phyloP scores from a whole-genome alignment of 2,329 filamentous ascomycete genomes.

The Sporothrix inflata region DNA sequence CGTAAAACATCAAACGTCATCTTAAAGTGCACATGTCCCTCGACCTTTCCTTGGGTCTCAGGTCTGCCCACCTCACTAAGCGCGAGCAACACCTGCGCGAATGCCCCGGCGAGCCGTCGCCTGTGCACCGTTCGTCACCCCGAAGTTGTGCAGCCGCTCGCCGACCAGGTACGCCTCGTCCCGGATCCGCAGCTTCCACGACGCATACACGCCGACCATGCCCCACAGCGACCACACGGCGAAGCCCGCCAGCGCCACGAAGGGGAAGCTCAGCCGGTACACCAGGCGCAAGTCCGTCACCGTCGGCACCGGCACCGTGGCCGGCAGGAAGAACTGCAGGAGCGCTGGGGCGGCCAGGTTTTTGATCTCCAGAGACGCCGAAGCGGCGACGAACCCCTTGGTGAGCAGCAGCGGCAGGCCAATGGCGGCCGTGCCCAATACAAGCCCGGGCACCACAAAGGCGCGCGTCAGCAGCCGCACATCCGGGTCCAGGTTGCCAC shows the following conservation, averaged over 20 bases:
- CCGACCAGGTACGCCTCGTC: slow-evolving; percentile 98
- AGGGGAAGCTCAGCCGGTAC: slow-evolving; percentile 71
- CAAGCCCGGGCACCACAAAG: slow-evolving; percentile 75
- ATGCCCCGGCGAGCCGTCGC: too few species aligned
- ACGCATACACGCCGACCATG: slow-evolving; percentile 64
- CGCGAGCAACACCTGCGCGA: background rate
- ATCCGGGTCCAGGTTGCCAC: slow-evolving; percentile 80
- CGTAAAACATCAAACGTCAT: background rate
- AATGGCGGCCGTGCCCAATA: slow-evolving; percentile 66
- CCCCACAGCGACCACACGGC: slow-evolving; percentile 52
- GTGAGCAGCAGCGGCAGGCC: slow-evolving; percentile 66
- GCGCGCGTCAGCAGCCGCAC: slow-evolving; percentile 77
- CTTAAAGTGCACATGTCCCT: too few species aligned
- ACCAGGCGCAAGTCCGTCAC: slow-evolving; percentile 42
- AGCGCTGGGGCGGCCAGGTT: background rate
- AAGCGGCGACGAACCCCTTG: slow-evolving; percentile 50
- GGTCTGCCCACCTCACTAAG: background rate
- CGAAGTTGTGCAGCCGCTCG: slow-evolving; percentile 93
- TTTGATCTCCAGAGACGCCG: slow-evolving; percentile 28
- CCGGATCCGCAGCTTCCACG: slow-evolving; percentile 80
- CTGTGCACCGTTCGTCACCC: slow-evolving; percentile 41
- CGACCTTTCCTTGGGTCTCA: background rate
- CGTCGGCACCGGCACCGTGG: slow-evolving; percentile 36
- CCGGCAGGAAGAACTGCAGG: slow-evolving; percentile 16
- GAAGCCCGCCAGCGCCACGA: slow-evolving; percentile 56